Conservation (phyloP, 2,329 filamentous ascomycete species). For the Biscogniauxia mediterranea region DNA sequence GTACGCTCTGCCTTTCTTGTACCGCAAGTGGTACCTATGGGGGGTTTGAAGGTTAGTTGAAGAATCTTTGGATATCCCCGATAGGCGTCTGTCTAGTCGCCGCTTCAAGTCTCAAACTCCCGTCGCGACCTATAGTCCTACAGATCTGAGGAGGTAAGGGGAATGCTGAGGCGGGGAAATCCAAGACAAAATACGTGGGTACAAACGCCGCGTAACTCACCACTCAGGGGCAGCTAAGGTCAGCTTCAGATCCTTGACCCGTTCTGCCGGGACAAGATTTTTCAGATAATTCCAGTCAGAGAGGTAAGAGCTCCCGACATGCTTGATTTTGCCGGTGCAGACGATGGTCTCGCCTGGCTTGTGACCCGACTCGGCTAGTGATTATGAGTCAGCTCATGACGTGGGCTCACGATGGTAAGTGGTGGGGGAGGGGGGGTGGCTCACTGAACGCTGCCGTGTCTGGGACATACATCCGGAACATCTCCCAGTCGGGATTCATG, state of each 20-base stretch:
- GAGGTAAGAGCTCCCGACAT: slow-evolving; percentile 43
- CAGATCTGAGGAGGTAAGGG: too few relatives aligned
- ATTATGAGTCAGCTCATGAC: slow-evolving; percentile 39
- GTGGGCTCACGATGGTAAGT: slow-evolving; percentile 34
- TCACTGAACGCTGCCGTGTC: slow-evolving; percentile 44
- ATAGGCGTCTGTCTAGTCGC: too few relatives aligned
- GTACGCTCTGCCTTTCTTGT: slow-evolving; percentile 57
- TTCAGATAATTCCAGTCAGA: slow-evolving; percentile 43
- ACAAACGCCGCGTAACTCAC: slow-evolving; percentile 18
- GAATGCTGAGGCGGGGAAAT: too few relatives aligned
- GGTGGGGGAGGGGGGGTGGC: slow-evolving; percentile 13
- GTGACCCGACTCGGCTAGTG: slow-evolving; percentile 41
- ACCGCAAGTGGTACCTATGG: slow-evolving; percentile 49
- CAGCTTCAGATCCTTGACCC: slow-evolving; percentile 57
- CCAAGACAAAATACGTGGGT: not conserved
- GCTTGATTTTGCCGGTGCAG: slow-evolving; percentile 46
- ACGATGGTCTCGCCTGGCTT: slow-evolving; percentile 47
- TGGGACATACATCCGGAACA: slow-evolving; percentile 55
- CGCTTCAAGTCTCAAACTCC: too few relatives aligned
- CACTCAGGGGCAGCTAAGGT: slow-evolving; percentile 53
- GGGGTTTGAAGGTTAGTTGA: slow-evolving; percentile 6
- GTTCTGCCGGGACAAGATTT: slow-evolving; percentile 52
- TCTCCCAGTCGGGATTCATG: slow-evolving; percentile 46
- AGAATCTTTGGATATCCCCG: not conserved
- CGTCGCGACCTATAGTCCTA: too few relatives aligned